A percentile compares a stretch with the other conserved stretches of the same genome.
Conservation (phyloP, 2,329 filamentous ascomycete species). For the Alternaria infectoria region DNA sequence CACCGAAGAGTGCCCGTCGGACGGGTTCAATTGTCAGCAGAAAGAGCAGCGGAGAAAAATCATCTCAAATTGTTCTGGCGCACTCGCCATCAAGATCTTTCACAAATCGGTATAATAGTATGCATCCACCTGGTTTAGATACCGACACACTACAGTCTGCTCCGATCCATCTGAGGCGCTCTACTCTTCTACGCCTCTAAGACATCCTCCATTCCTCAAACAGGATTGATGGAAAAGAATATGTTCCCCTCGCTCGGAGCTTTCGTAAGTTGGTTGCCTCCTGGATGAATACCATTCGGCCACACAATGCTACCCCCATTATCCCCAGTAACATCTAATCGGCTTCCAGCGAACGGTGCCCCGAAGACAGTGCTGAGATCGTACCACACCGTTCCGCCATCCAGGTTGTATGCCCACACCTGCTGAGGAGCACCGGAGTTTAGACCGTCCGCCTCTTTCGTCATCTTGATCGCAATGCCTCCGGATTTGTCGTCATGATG, state of each 20-base stretch:
- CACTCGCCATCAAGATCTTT: not conserved
- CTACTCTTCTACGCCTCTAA: not conserved
- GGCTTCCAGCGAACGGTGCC: conserved; percentile 36
- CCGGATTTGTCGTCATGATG: conserved; percentile 25
- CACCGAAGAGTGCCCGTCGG: not conserved
- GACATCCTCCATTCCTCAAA: not conserved
- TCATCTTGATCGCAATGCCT: conserved; percentile 40
- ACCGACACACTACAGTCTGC: not conserved
- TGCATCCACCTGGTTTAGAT: not conserved
- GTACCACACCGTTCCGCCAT: conserved; percentile 32
- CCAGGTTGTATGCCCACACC: conserved; percentile 33
- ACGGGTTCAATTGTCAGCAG: not conserved
- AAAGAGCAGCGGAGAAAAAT: not conserved
- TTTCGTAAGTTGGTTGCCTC: conserved; percentile 30
- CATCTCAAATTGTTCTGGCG: not conserved
- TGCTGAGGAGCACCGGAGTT: conserved; percentile 27
- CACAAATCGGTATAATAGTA: not conserved
- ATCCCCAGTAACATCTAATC: conserved; percentile 24
- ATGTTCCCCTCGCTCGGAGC: conserved; percentile 27
- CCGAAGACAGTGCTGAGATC: conserved; percentile 34
- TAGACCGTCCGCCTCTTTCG: conserved; percentile 26
- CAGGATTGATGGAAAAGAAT: conserved; percentile 24
- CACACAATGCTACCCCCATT: conserved; percentile 30
- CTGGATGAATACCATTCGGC: conserved; percentile 30
- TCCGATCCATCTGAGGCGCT: not conserved